Conservation (phyloP, 2,329 filamentous ascomycete genomes). For the Massarina eburnea region DNA sequence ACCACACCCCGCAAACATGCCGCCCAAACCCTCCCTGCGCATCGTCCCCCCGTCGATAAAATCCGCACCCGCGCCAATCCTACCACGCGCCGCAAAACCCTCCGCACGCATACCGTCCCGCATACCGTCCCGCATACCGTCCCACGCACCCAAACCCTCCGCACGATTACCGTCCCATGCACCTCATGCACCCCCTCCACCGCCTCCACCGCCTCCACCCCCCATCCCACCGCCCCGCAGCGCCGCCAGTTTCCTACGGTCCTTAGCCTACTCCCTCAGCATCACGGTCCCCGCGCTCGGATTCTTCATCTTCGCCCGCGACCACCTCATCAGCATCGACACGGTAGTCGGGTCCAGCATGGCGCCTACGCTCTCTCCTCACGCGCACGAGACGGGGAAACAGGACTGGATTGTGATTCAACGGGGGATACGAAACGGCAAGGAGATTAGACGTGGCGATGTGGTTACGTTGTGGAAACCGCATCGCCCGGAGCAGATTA, state of each 20-base stretch:
- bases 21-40: constrained; percentile 26
- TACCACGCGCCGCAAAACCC: constrained; percentile 2
- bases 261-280: constrained; percentile 15
- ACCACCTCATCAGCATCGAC: constrained; percentile 43
- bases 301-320: constrained; percentile 39
- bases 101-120: constrained; percentile 6
- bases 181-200: constrained; percentile 3
- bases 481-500: constrained; percentile 65
- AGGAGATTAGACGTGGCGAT: constrained; percentile 45
- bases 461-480: constrained; percentile 57
- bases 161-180: background rate
- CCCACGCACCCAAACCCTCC: constrained; percentile 2
- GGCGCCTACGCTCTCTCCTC: constrained; percentile 50
- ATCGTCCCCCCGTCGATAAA: constrained; percentile 8
- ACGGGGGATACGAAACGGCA: constrained; percentile 7
- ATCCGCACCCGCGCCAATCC: constrained; percentile 2
- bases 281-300: constrained; percentile 15
- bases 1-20: constrained; percentile 19
- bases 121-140: too few relatives aligned
- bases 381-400: constrained; percentile 41
- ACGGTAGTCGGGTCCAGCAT: constrained; percentile 47
- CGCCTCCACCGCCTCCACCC: constrained; percentile 4
- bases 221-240: background rate
- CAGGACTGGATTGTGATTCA: constrained; percentile 44
- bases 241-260: too few relatives aligned